Base-by-base conservation (phyloP, 306 rosid genomes). In the Erythrophleum fordii region DNA sequence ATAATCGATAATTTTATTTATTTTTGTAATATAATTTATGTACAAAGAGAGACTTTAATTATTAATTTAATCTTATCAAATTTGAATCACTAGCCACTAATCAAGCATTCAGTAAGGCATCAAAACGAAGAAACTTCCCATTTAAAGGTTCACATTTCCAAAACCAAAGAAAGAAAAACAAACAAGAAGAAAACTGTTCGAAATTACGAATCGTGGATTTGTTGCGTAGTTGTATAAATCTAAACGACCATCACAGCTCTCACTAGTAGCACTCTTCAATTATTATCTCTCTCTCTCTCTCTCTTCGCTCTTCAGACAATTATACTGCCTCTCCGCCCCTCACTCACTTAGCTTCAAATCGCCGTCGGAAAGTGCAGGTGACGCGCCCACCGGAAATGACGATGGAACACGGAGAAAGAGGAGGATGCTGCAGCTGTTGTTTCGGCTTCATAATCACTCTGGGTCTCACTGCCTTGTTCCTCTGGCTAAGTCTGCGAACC, bases 401-500 rank as follows among this genome's bases (percentile, higher is more conserved):
- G 56, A 35, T 70, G 68, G 41, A 41, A 28, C 11, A 72, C 3
- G 51, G 46, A 66, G 35, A 12, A 11, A 60, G 42, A 68, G 53
- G n/a, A n/a, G 8, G 18, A 5, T 85, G 87, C 66, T 78, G 89
- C 78, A 6, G 60, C 55, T 82, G 86, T 29, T 88, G 89, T 17
- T 65, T 25, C 17, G 37, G 74, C 48, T 83, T 83, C 71, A 56
- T 78, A 51, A 2, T 75, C 74, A 78, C 87, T 20, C 58, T 66
- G 8, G 89, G 89, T 28, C 53, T 88, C 46, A 66, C 86, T 0
- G 77, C 91, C 23, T 49, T 88, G 0, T 85, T 88, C 81, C n/a
- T 88, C 17, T 88, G 89, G 89, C 83, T 88, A 8, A 80, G 86
- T 73, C 82, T 95, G 0, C 92, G 93, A 0, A 72, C 87, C 2